Evolutionary conservation across 192 early-diverging fungal species (phyloP), one percentile per base, ranked within the genome.

Genomic region (Coemansia sp.): DNA sequence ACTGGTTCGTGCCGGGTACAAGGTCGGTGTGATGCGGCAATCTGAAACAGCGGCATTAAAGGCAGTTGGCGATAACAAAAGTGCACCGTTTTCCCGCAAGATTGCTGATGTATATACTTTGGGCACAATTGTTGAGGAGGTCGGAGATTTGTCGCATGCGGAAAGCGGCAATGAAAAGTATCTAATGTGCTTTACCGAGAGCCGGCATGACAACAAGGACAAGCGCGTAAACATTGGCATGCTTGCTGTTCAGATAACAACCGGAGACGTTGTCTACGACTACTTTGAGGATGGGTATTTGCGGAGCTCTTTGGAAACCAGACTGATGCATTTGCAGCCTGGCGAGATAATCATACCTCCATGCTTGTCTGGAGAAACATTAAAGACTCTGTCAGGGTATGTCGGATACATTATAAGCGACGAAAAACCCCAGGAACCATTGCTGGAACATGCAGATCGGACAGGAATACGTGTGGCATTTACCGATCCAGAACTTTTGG

Each of bases 111-210:
- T 99, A 7, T 72, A 94, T 13, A 98, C 96, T 0, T 85, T 89
- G 0, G 95, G 95, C 16, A 98, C 98, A 1, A 71, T 99, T 43
- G 90, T 95, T 5, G 98, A 99, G 62, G 85, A 91, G 13, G 87
- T 89, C 21, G 68, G 95, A 26, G 67, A 94, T 21, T 91, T 89
- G 0, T 86, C 84, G 16, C 90, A 95, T 49, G 87, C 92, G 77
- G 86, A 87, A 13, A 39, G 11, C 9, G 45, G 65, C 26, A 49
- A 23, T 32, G 67, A 75, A 49, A 96, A 92, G 13, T 98, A 92
- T 67, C 94, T 95, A 72, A 90, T 98, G 91, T 76, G 89, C 18
- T 87, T 96, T 64, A 92, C 92, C 63, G 93, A 91, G 71, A 37
- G 48, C 43, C 44, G 26, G 39, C 61, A 69, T 19, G 52, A 40